These are phyloP conservation scores for Nicotiana knightiana DNA, from an alignment of 257 asterid genomes.

Conservation along the genomic window DNA sequence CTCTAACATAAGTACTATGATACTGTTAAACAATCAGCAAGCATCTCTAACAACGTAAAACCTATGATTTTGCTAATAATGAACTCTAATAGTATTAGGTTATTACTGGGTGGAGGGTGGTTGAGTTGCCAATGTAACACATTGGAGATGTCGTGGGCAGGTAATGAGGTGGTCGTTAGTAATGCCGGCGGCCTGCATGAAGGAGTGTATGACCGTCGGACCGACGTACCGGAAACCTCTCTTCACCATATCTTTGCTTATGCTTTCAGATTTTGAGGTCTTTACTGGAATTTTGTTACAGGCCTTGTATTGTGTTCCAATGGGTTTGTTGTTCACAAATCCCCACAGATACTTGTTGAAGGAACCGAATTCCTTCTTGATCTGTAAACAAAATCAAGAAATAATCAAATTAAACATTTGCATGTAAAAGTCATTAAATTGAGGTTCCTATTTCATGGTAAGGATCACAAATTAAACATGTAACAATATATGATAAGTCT, in stretches of 20 bases:
- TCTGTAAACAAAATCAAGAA: conserved; percentile 19
- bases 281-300: conserved; percentile 72
- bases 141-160: conserved; percentile 55
- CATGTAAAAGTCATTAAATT: no score
- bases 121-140: conserved; percentile 19
- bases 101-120: conserved; percentile 10
- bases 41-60: background rate
- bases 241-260: conserved; percentile 80
- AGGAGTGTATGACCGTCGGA: conserved; percentile 70
- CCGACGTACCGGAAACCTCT: conserved; percentile 78
- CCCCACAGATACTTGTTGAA: conserved; percentile 68
- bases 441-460: background rate
- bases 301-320: conserved; percentile 48
- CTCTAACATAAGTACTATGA: no score
- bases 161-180: conserved; percentile 72
- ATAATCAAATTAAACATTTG: background rate
- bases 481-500: no score
- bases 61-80: background rate
- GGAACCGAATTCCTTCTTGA: conserved; percentile 47
- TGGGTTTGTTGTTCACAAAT: conserved; percentile 60
- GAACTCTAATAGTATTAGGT: background rate
- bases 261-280: conserved; percentile 79
- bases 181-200: conserved; percentile 89
- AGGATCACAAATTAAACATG: background rate
- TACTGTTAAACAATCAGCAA: conserved; percentile 14